Evolutionary conservation across 2,329 filamentous ascomycete species (phyloP), one percentile per base, ranked within the genome.

Genomic region (Monosporascus sp.): DNA sequence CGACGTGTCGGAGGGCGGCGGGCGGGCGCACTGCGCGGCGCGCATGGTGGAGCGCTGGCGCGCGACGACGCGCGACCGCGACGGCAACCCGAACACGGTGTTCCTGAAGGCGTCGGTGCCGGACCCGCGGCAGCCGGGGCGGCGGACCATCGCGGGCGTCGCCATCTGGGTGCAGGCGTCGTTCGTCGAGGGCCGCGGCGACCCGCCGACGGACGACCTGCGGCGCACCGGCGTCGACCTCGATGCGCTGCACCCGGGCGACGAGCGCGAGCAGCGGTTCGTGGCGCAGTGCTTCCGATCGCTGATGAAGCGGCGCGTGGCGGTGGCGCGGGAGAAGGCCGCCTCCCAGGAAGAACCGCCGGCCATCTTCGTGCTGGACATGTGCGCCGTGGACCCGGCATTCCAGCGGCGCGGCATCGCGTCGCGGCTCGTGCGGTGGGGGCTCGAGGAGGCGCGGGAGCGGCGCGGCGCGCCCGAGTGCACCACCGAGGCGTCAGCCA

Each of bases 131-230:
- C 60, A 60, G 2, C 22, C 49, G 6, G 53, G 54, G 5, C 44
- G 50, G 25, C 65, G 65, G 41, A 50, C 57, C 8, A 68, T 82
- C n/a, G 80, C 69, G 9, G 81, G 81, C 17, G 54, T 79, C 27
- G 79, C 81, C 3, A 75, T 82, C 51, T 84, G 81, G 81, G 60
- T 69, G 8, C 81, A 84, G 57, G 63, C 70, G 0, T 82, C 80
- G 0, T 64, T 69, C 6, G 72, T 81, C 0, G 67, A 72, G 2
- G 80, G 79, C 14, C 62, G 72, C 48, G 81, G 81, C 14, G 73
- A 77, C 25, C 56, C 53, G 24, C 72, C 68, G 1, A 52, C 67
- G 5, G 62, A 68, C 15, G 67, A 73, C 20, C 58, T 75, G 3
- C 37, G 49, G 46, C 59, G 56, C 50, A 49, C 53, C 6, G 59